Evolutionary conservation across 805 yeast species (phyloP).

Genomic region (Torulaspora microellipsoides): DNA sequence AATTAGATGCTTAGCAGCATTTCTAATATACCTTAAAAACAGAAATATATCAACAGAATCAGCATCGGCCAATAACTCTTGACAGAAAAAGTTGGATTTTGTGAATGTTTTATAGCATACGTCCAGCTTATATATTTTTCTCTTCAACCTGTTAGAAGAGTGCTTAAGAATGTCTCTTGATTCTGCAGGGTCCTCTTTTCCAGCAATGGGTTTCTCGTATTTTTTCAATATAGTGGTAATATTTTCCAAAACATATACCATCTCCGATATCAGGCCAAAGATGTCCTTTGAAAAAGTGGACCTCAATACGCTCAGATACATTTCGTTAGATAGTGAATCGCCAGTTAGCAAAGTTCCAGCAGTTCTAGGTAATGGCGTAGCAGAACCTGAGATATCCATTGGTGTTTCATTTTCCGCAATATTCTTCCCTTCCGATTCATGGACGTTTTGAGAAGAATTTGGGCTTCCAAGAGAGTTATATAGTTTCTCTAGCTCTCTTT

Average conservation of each 20-base stretch:
- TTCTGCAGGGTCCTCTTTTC: conserved; percentile 7
- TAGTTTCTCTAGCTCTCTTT: conserved; percentile 17
- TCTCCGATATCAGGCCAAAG: conserved; percentile 30
- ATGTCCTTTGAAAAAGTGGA: conserved; percentile 33
- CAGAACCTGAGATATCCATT: conserved; percentile 24
- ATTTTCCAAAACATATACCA: conserved; percentile 30
- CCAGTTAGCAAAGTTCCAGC: conserved; percentile 2
- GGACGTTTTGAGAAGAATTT: background rate
- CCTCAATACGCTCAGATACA: conserved; percentile 33
- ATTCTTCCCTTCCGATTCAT: background rate
- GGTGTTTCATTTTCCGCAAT: conserved; percentile 12
- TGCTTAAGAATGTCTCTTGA: conserved; percentile 8
- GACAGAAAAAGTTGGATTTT: conserved; percentile 34
- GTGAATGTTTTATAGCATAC: conserved; percentile 36
- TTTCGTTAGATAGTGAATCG: conserved; percentile 9
- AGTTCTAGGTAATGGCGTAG: conserved; percentile 36
- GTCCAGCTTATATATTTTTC: conserved; percentile 34
- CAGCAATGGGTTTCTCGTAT: conserved; percentile 4
- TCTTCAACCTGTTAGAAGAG: conserved; percentile 24
- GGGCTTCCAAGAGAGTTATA: conserved; percentile 6
- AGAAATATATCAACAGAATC: conserved; percentile 39
- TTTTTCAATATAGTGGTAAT: conserved; percentile 18
- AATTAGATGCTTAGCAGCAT: conserved; percentile 37
- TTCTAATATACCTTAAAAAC: conserved; percentile 39
- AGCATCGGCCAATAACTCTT: conserved; percentile 35